Percentiles rank a stretch among this genome's conserved stretches.
Conservation (phyloP, 495 filamentous ascomycete species). For the Podospora comata region DNA sequence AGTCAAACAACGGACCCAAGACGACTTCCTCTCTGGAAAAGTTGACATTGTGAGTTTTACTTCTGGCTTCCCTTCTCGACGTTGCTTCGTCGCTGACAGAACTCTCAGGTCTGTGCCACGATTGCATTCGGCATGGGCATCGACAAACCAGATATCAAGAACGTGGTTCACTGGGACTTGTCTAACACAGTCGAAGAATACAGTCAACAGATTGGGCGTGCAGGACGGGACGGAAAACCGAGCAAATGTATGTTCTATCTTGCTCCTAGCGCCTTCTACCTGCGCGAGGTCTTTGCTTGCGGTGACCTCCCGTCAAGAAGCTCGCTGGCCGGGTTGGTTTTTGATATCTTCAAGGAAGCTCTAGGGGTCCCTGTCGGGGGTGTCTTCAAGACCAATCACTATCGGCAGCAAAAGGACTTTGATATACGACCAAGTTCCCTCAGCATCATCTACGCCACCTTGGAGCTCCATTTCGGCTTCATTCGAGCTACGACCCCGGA, state of each 20-base stretch:
- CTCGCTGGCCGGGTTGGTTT: conserved; percentile 44
- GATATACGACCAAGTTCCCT: conserved; percentile 44
- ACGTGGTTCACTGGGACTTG: conserved; percentile 55
- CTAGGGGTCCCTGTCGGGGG: conserved; percentile 33
- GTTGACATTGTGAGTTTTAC: conserved; percentile 37
- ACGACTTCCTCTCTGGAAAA: conserved; percentile 50
- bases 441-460: conserved; percentile 47
- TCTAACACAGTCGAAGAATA: conserved; percentile 56
- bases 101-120: conserved; percentile 47
- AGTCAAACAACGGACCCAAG: conserved; percentile 44
- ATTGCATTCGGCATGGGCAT: conserved; percentile 63
- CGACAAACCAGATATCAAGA: conserved; percentile 58
- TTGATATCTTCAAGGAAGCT: conserved; percentile 42
- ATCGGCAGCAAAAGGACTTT: conserved; percentile 40
- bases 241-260: conserved; percentile 56
- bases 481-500: conserved; percentile 55
- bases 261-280: conserved; percentile 49
- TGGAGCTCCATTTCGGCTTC: conserved; percentile 54
- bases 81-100: conserved; percentile 6
- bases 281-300: conserved; percentile 54
- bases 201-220: conserved; percentile 58
- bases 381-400: conserved; percentile 44
- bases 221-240: conserved; percentile 50
- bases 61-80: neutral
- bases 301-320: conserved; percentile 52